phyloP scores from a whole-genome alignment of 1,139 yeast species.

The Suhomyces guaymorum region DNA sequence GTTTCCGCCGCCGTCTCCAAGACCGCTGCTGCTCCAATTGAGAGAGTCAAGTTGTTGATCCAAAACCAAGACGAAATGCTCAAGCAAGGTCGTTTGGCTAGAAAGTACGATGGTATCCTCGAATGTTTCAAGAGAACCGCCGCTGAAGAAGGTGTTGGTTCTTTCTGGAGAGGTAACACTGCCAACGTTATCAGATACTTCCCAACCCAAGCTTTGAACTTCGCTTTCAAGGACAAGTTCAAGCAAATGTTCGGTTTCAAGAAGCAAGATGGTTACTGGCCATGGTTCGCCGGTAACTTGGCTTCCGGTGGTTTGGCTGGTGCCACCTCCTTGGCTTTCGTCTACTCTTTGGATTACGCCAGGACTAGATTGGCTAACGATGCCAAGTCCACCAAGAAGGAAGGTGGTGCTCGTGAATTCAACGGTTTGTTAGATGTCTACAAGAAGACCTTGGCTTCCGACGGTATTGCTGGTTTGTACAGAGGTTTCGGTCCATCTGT shows the following conservation, averaged over 20 bases:
- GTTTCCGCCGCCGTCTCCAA: slow-evolving; percentile 59
- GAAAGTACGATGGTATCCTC: slow-evolving; percentile 50
- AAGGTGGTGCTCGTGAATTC: slow-evolving; percentile 51
- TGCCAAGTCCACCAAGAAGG: slow-evolving; percentile 53
- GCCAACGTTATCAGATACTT: slow-evolving; percentile 57
- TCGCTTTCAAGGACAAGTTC: slow-evolving; percentile 56
- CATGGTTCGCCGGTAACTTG: slow-evolving; percentile 56
- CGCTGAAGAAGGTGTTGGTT: slow-evolving; percentile 51
- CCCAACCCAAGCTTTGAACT: slow-evolving; percentile 58
- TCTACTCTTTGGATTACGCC: slow-evolving; percentile 56
- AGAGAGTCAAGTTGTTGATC: slow-evolving; percentile 55
- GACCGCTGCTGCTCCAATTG: slow-evolving; percentile 58
- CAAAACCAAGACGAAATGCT: slow-evolving; percentile 57
- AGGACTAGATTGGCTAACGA: slow-evolving; percentile 59
- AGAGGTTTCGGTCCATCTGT: slow-evolving; percentile 61
- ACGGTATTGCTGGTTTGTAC: slow-evolving; percentile 59
- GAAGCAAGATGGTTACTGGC: slow-evolving; percentile 52
- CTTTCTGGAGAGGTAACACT: slow-evolving; percentile 61
- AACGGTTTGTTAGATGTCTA: slow-evolving; percentile 56
- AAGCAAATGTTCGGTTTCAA: slow-evolving; percentile 55
- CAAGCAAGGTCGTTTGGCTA: slow-evolving; percentile 55
- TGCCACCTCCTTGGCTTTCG: slow-evolving; percentile 56
- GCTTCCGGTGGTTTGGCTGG: slow-evolving; percentile 60
- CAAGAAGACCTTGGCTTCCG: slow-evolving; percentile 55
- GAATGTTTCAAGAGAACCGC: slow-evolving; percentile 57